These are phyloP conservation scores for Magnusiomyces suaveolens DNA, from an alignment of 1,139 yeast species.

Conservation along the genomic window DNA sequence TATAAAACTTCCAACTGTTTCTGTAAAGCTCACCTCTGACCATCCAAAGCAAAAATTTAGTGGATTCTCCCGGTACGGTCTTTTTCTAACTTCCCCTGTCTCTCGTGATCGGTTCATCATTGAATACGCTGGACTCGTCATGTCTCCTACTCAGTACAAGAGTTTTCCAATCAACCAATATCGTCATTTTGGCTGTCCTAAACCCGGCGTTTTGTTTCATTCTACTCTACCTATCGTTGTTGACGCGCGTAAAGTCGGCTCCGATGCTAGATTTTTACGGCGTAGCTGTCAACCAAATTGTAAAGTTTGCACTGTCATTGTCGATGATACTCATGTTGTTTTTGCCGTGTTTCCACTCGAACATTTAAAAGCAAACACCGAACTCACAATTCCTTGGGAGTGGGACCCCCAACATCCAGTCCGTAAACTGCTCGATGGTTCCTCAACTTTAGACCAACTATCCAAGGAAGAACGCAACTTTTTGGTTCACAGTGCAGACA, in stretches of 20 bases:
- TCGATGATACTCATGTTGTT: constrained; percentile 39
- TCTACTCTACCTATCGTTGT: constrained; percentile 49
- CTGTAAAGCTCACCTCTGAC: constrained; percentile 42
- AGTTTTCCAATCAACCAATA: constrained; percentile 67
- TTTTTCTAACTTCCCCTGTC: constrained; percentile 41
- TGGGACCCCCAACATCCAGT: constrained; percentile 82
- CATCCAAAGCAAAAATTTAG: constrained; percentile 54
- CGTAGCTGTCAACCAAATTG: constrained; percentile 71
- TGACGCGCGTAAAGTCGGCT: constrained; percentile 75
- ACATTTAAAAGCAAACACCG: constrained; percentile 51
- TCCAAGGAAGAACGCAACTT: constrained; percentile 22
- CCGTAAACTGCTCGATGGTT: constrained; percentile 39
- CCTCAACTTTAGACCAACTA: constrained; percentile 28
- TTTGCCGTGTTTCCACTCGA: constrained; percentile 52
- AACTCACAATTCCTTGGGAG: constrained; percentile 74
- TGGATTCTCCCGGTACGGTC: constrained; percentile 63
- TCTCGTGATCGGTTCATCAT: constrained; percentile 47
- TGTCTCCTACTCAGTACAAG: constrained; percentile 52
- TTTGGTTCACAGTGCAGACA: constrained; percentile 19
- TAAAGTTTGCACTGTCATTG: constrained; percentile 45
- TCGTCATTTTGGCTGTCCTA: constrained; percentile 70
- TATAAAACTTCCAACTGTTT: constrained; percentile 23
- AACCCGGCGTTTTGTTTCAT: constrained; percentile 60
- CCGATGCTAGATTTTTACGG: constrained; percentile 63
- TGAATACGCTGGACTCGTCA: constrained; percentile 68